Conservation (phyloP, 768 basidiomycete genomes). For the Phanerochaete sordida region DNA sequence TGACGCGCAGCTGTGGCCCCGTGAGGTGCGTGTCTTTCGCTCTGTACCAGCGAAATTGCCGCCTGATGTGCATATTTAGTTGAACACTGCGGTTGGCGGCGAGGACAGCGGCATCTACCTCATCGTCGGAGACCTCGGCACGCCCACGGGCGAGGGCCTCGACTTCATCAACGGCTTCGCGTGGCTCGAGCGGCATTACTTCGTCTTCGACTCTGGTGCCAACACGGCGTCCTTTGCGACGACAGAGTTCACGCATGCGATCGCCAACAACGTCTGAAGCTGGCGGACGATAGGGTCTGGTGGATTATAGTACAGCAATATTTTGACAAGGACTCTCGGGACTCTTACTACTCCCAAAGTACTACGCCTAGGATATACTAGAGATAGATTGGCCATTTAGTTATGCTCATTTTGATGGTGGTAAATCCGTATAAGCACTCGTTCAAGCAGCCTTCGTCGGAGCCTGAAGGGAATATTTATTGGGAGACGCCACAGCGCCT, state of each 20-base stretch:
- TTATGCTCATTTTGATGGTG: too few species aligned
- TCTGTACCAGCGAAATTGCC: slow-evolving; percentile 14
- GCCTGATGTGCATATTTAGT: slow-evolving; percentile 18
- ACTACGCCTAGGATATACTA: too few species aligned
- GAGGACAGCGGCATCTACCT: slow-evolving; percentile 1
- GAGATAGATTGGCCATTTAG: too few species aligned
- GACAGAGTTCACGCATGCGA: slow-evolving; percentile 30
- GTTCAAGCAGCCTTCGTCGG: too few species aligned
- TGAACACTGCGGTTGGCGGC: slow-evolving; percentile 9
- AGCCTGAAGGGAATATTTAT: too few species aligned
- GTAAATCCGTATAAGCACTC: too few species aligned
- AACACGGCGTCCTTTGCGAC: slow-evolving; percentile 30
- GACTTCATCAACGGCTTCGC: slow-evolving; percentile 8
- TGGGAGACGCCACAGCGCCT: too few species aligned
- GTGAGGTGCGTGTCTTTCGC: slow-evolving; percentile 7
- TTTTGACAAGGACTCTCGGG: too few species aligned
- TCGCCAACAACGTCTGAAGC: too few species aligned
- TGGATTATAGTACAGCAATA: too few species aligned
- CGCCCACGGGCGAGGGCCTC: slow-evolving; percentile 1
- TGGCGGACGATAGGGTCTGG: too few species aligned
- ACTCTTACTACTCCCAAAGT: too few species aligned
- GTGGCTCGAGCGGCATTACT: slow-evolving; percentile 8
- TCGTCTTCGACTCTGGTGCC: slow-evolving; percentile 21
- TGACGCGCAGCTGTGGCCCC: slow-evolving; percentile 39
- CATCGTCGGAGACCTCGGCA: slow-evolving; percentile 6